Evolutionary conservation across 2,329 filamentous ascomycete species (phyloP).

Genomic region (Periconia macrospinosa): DNA sequence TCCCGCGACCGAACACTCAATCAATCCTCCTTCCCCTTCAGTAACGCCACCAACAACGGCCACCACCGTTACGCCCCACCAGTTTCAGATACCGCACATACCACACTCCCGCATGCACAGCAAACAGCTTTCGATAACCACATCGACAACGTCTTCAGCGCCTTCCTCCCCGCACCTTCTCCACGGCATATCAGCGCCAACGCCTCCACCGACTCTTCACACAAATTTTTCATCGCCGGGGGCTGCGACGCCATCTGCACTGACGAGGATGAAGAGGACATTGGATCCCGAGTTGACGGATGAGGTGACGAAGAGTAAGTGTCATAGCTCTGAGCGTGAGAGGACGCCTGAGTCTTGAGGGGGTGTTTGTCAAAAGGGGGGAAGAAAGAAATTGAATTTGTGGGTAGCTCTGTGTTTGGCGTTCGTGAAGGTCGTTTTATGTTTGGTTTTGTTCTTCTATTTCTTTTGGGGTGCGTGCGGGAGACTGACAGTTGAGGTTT

Average conservation of each 20-base stretch:
- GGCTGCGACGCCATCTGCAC: too few species aligned
- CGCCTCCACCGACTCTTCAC: not conserved
- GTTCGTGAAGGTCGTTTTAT: too few species aligned
- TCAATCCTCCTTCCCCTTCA: not conserved
- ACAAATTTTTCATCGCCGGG: not conserved
- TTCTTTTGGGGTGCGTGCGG: too few species aligned
- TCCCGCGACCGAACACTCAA: too few species aligned
- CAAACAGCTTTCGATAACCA: not conserved
- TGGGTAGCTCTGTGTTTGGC: too few species aligned
- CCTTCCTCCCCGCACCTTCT: not conserved
- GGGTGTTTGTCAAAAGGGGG: too few species aligned
- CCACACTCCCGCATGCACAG: not conserved
- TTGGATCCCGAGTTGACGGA: not conserved
- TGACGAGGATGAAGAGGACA: not conserved
- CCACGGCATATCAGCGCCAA: not conserved
- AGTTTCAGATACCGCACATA: not conserved
- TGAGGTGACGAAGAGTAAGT: not conserved
- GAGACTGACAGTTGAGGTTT: too few species aligned
- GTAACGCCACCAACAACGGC: too few species aligned
- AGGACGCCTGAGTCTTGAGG: not conserved
- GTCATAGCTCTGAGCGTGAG: not conserved
- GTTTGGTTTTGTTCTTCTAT: too few species aligned
- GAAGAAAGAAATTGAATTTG: too few species aligned
- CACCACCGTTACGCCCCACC: not conserved
- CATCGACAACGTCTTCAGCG: not conserved